Percentiles rank a stretch among this genome's conserved stretches.
phyloP scores from a whole-genome alignment of 129 eudicot species.

The Centrapalus pauciflorus region DNA sequence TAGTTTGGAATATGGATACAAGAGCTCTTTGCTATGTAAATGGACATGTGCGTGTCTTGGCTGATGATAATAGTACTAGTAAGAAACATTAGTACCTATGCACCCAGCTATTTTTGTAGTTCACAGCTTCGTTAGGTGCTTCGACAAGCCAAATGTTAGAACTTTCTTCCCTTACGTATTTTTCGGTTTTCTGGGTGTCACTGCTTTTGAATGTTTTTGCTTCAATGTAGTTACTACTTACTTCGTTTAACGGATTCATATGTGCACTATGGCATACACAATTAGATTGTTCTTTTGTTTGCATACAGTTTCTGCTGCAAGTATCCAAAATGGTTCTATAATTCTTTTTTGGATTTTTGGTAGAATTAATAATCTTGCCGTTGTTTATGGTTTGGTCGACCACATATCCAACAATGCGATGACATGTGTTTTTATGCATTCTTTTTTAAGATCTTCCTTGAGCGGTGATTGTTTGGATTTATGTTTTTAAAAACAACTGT shows the following conservation, averaged over 20 bases:
- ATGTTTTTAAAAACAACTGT: too few species aligned
- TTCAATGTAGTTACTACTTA: not conserved
- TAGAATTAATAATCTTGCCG: too few species aligned
- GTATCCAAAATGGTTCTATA: too few species aligned
- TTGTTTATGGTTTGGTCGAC: too few species aligned
- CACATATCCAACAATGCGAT: too few species aligned
- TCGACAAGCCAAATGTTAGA: not conserved
- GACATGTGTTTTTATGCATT: too few species aligned
- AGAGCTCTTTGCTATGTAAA: conserved; percentile 5
- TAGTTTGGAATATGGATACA: not conserved
- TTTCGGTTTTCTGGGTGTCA: not conserved
- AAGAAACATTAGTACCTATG: conserved; percentile 15
- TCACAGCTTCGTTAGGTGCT: conserved; percentile 7
- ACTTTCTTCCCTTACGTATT: not conserved
- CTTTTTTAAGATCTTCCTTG: too few species aligned
- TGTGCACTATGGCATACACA: too few species aligned
- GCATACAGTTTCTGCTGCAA: not conserved
- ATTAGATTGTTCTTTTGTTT: too few species aligned
- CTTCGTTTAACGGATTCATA: not conserved
- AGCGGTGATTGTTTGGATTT: too few species aligned
- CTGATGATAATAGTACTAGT: conserved; percentile 13
- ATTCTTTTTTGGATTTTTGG: too few species aligned
- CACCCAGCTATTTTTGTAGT: conserved; percentile 10
- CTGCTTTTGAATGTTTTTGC: not conserved
- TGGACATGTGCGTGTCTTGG: conserved; percentile 5